Percentiles rank a stretch among this genome's conserved stretches.
These are phyloP conservation scores for Pugionium dolabratum DNA, from an alignment of 345 rosid genomes.

Conservation along the genomic window DNA sequence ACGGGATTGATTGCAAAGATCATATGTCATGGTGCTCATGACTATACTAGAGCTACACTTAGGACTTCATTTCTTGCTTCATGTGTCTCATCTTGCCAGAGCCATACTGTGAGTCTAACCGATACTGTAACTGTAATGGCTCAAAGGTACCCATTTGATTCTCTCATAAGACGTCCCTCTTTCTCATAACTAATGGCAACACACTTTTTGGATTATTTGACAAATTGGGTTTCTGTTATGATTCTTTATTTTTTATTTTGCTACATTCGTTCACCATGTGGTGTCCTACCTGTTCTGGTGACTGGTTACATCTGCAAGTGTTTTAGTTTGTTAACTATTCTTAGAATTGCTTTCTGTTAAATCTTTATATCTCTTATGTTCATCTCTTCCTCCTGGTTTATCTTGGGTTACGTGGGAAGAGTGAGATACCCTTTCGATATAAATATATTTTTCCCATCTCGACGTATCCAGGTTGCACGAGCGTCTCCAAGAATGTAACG, in stretches of 20 bases:
- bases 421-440: slow-evolving; percentile 26
- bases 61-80: slow-evolving; percentile 97
- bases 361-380: slow-evolving; percentile 2
- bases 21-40: slow-evolving; percentile 82
- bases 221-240: not conserved
- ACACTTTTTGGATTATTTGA: not conserved
- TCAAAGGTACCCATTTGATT: slow-evolving; percentile 59
- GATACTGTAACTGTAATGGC: slow-evolving; percentile 95
- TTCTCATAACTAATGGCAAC: not conserved
- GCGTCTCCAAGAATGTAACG: slow-evolving; percentile 90
- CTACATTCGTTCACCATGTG: not conserved
- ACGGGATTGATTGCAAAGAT: slow-evolving; percentile 72
- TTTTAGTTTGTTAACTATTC: not conserved
- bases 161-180: slow-evolving; percentile 1
- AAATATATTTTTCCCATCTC: slow-evolving; percentile 23
- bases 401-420: slow-evolving; percentile 24
- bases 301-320: slow-evolving; percentile 13
- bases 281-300: not conserved
- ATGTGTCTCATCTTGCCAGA: slow-evolving; percentile 92
- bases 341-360: slow-evolving; percentile 6
- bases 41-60: slow-evolving; percentile 93
- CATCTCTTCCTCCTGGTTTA: slow-evolving; percentile 25
- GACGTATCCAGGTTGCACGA: slow-evolving; percentile 76
- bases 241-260: not conserved
- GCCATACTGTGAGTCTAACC: slow-evolving; percentile 73